Base-by-base conservation (phyloP, 192 early-diverging fungal genomes). In the Podila epigama region DNA sequence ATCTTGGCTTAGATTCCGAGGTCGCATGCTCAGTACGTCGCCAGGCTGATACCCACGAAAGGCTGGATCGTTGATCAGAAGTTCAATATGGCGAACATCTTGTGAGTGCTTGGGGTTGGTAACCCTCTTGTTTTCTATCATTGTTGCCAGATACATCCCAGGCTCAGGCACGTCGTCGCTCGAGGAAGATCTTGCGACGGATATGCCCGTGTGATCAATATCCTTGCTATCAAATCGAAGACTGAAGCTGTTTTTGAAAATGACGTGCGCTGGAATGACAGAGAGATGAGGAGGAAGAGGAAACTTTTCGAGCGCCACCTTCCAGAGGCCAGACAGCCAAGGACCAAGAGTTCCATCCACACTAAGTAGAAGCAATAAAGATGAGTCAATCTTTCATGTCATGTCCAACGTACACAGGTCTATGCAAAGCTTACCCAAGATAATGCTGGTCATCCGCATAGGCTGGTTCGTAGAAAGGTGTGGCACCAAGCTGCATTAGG, bases 401-500 rank as follows among this genome's bases (percentile, higher is more conserved):
- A 29, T 27, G 27, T 18, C 15, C n/a, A 40, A 32, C 13, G 16
- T 35, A 52, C 31, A 53, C 25, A 29, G 2, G 8, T 6, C 54
- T 34, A 22, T 53, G 27, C 4, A 28, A 33, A 34, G 51, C 63
- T 84, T 82, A 84, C 82, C 97, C 97, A 66, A 96, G 79, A 55
- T 95, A 94, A 69, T 99, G 96, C 79, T 97, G 96, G 82, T 98
- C 97, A 68, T 99, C 97, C 31, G 93, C 96, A 63, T 96, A 94
- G 0, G 95, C 96, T 27, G 92, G 83, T 16, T 68, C 60, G 31
- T 90, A 64, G 10, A 99, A 52, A 15, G 90, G 79, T 36, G 54
- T 58, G 3, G 92, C 97, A 22, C 97, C 97, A 28, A 99, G 84
- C 60, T 98, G 93, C 55, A 85, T 61, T 57, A 98, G 79, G 36